Base-by-base conservation (phyloP, 2,329 filamentous ascomycete species). In the Diatrype stigma region DNA sequence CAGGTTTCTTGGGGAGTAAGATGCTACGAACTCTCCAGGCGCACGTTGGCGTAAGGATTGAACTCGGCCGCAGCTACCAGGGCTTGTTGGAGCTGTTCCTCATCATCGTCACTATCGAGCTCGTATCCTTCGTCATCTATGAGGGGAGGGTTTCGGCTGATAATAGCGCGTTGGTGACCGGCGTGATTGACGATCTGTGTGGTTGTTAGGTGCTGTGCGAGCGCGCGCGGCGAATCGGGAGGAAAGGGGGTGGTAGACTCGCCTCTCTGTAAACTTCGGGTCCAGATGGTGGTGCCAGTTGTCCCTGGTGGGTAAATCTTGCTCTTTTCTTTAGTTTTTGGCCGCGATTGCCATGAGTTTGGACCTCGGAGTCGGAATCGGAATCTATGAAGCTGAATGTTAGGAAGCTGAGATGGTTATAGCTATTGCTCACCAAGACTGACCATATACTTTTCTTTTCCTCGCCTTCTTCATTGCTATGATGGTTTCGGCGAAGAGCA, bases 91-190 rank as follows among this genome's bases (percentile, higher is more conserved):
- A 82, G 67, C 51, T 77, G 79, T 40, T 85, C 81, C 53, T 84
- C 81, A 51, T 88, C 85, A 52, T 90, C 86, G 54, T 86, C 84
- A 64, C 82, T 86, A 40, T 90, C 85, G 50, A 90, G 74, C 56
- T 89, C 84, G 64, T 88, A 90, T 56, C 89, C 89, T 60, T 93
- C 88, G 44, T 89, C 84, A 69, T 93, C 89, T 57, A 89, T 74
- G 45, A 89, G 75, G 11, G 82, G 80, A 5, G 87, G 86, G 60
- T 91, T 93, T 58, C 81, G 82, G 67, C 83, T 82, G 56, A 95
- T 84, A 58, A 92, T 89, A 49, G 84, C 77, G 64, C 90, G 80
- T 52, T 79, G 76, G 63, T 87, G 86, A 52, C 89, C 89, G 32
- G 82, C 86, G 66, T 90, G 88, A 51, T 89, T 84, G 60, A 91